Conservation (phyloP, 306 rosid genomes). For the Quercus robur region DNA sequence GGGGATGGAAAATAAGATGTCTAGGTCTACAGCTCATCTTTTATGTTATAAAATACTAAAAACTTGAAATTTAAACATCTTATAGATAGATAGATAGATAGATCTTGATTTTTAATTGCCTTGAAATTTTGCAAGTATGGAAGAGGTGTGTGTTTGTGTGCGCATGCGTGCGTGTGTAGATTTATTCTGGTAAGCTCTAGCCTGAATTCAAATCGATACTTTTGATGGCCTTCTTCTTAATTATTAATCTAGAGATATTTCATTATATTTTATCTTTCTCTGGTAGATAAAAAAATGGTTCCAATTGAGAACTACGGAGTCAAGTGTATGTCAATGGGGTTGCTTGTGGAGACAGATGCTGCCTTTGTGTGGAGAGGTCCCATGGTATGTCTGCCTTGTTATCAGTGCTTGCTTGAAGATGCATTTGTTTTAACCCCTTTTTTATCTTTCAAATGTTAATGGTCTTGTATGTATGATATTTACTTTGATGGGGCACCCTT, state of each 20-base stretch:
- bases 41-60: too few species aligned
- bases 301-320: slow-evolving; percentile 86
- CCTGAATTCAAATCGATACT: background rate
- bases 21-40: too few species aligned
- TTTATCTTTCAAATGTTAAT: background rate
- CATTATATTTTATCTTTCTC: slow-evolving; percentile 18
- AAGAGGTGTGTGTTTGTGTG: too few species aligned
- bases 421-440: background rate
- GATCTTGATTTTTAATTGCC: too few species aligned
- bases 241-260: background rate
- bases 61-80: too few species aligned
- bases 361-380: slow-evolving; percentile 99
- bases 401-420: slow-evolving; percentile 6
- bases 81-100: too few species aligned
- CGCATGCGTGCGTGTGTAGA: too few species aligned
- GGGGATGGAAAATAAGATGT: too few species aligned
- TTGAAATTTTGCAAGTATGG: too few species aligned
- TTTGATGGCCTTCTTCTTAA: background rate
- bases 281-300: slow-evolving; percentile 86
- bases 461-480: background rate
- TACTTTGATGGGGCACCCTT: background rate
- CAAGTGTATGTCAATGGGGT: slow-evolving; percentile 95
- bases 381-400: slow-evolving; percentile 57
- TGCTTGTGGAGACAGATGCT: slow-evolving; percentile 88
- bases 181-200: background rate